Percentiles rank a stretch among this genome's conserved stretches.
phyloP scores from a whole-genome alignment of 2,329 filamentous ascomycete genomes.

The Colletotrichum echinochloae region DNA sequence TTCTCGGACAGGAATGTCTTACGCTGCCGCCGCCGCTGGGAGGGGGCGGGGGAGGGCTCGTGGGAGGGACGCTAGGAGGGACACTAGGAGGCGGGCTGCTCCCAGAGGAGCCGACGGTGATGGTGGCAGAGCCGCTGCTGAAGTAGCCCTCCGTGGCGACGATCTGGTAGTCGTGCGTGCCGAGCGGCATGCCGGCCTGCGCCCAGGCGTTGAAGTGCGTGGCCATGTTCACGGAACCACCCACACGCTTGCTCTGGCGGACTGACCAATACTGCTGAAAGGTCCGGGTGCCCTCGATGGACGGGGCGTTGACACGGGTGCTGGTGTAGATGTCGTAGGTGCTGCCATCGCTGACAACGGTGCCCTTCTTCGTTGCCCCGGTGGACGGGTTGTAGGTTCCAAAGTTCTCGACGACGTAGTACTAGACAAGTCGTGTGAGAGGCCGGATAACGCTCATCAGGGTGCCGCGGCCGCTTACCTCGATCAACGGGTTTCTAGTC shows the following conservation, averaged over 20 bases:
- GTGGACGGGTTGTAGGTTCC: constrained; percentile 39
- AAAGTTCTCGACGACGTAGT: constrained; percentile 37
- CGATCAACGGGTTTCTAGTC: constrained; percentile 48
- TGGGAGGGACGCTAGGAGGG: constrained; percentile 3
- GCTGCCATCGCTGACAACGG: constrained; percentile 63
- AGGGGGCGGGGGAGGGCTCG: not conserved
- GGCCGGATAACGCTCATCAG: not conserved
- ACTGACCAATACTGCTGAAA: constrained; percentile 66
- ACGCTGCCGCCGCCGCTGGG: constrained; percentile 26
- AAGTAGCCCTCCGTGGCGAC: constrained; percentile 63
- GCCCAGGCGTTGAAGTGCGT: constrained; percentile 68
- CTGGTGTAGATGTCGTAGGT: constrained; percentile 64
- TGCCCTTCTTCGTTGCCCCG: constrained; percentile 56
- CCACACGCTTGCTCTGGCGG: constrained; percentile 61
- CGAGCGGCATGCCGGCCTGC: constrained; percentile 60
- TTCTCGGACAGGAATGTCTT: not conserved
- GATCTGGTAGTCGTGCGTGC: constrained; percentile 65
- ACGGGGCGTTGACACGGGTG: constrained; percentile 63
- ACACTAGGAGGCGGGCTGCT: constrained; percentile 22
- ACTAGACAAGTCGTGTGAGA: not conserved
- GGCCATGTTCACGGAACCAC: constrained; percentile 63
- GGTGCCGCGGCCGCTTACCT: not conserved
- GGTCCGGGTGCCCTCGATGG: constrained; percentile 65
- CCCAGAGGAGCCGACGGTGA: constrained; percentile 40
- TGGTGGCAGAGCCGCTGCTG: constrained; percentile 46